Base-by-base conservation (phyloP, 2,329 filamentous ascomycete species). In the Seiridium cupressi region DNA sequence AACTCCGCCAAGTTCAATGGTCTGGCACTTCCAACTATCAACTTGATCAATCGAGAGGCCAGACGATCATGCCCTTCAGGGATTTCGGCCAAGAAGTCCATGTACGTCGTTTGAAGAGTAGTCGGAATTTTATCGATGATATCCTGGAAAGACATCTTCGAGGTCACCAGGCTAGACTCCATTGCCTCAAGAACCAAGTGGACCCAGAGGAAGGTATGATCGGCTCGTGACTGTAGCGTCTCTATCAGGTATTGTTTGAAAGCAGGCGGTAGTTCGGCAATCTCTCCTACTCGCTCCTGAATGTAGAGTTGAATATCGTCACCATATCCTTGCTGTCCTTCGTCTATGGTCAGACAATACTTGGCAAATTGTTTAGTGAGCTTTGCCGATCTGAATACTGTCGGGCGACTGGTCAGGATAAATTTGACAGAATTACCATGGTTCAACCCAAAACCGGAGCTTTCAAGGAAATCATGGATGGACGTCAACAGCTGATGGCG, bases 131-230 rank as follows among this genome's bases (percentile, higher is more conserved):
- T 63, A 40, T 69, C 63, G 57, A 76, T 65, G 40, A 76, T 73
- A 26, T 62, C 62, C 53, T 70, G 55, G 13, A 74, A 65, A 48
- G 72, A 66, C 18, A 64, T 64, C 18, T 60, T 60, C 3, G 70
- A 66, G 36, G 67, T 62, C 3, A 70, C 47, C 2, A 66, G 54
- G 42, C 62, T 67, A 2, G 63, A 66, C 58, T 77, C 73, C 1
- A 77, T 60, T 3, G 66, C 64, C n/a, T 68, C 57, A 26, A 77
- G 68, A 6, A 76, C 73, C 44, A 77, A 70, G 31, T 70, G 70
- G 26, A 74, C 66, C 75, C 74, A 78, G 2, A 78, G 69, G 62
- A 78, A 78, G 1, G 68, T 74, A 38, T 70, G 63, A 54, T 74
- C 72, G 26, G 74, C 68, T 57, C 72, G 73, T 1, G 68, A 66